These are phyloP conservation scores for Lippia alba DNA, from an alignment of 305 asterid genomes.

Conservation along the genomic window DNA sequence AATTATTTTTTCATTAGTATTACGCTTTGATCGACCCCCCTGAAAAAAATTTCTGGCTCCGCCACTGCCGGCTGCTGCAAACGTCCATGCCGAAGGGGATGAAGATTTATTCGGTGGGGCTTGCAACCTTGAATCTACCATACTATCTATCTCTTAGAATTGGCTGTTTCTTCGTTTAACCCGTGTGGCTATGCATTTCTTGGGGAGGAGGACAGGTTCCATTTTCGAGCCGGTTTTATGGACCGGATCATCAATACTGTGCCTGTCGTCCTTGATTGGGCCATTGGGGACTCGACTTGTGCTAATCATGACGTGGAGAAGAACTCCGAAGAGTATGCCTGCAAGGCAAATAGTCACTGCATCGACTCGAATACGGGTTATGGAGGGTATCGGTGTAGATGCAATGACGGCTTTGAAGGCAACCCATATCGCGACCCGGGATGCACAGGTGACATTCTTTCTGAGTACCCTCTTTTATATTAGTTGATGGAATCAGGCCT, in stretches of 20 bases:
- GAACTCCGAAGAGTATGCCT: neutral
- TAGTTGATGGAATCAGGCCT: no score
- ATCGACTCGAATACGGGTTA: neutral
- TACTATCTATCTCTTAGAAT: no score
- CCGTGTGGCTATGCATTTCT: neutral
- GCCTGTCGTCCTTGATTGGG: neutral
- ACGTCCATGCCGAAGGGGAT: neutral
- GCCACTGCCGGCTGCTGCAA: neutral
- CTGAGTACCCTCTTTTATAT: no score
- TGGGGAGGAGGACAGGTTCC: neutral
- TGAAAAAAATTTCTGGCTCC: no score
- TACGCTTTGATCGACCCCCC: no score
- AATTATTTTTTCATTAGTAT: no score
- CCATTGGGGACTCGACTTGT: neutral
- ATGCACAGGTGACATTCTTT: neutral
- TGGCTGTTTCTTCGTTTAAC: neutral
- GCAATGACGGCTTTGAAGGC: neutral
- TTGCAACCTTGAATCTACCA: neutral
- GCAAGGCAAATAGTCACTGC: neutral
- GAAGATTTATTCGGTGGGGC: neutral
- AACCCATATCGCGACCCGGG: neutral
- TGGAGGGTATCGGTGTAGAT: neutral
- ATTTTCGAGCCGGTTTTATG: no score
- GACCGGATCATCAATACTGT: neutral
- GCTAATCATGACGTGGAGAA: neutral